phyloP scores from a whole-genome alignment of 2,329 filamentous ascomycete genomes.

The Penicillium sp. region DNA sequence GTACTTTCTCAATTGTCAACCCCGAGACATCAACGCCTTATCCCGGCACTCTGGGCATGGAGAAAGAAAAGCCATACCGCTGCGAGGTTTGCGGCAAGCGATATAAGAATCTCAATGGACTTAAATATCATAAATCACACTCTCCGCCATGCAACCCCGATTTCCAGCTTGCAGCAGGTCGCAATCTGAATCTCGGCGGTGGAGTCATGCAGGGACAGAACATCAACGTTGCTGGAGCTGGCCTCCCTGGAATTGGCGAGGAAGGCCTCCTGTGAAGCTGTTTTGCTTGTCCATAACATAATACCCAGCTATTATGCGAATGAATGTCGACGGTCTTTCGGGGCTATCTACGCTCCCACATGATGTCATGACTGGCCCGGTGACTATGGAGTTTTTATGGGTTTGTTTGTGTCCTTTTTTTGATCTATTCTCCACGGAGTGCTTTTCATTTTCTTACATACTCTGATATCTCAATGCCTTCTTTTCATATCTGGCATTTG shows the following conservation, averaged over 20 bases:
- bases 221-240: slow-evolving; percentile 53
- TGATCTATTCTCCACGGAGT: not conserved
- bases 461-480: not conserved
- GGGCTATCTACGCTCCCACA: slow-evolving; percentile 22
- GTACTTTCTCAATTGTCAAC: slow-evolving; percentile 97
- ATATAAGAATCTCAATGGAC: slow-evolving; percentile 97
- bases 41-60: slow-evolving; percentile 97
- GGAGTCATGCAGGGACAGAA: slow-evolving; percentile 53
- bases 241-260: slow-evolving; percentile 52
- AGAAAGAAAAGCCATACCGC: slow-evolving; percentile 98
- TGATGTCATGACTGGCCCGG: slow-evolving; percentile 31
- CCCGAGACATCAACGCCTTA: slow-evolving; percentile 93
- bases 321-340: slow-evolving; percentile 31
- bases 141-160: slow-evolving; percentile 90
- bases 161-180: slow-evolving; percentile 59
- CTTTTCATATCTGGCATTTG: not conserved
- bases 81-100: slow-evolving; percentile 97
- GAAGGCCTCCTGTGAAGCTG: slow-evolving; percentile 43
- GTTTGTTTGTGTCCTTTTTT: slow-evolving; percentile 19
- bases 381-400: slow-evolving; percentile 27
- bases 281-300: slow-evolving; percentile 23
- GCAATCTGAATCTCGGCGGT: slow-evolving; percentile 43
- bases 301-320: slow-evolving; percentile 33
- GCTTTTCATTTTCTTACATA: not conserved
- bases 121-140: slow-evolving; percentile 92